Evolutionary conservation across 2,329 filamentous ascomycete species (phyloP).

Genomic region (Penicillium sp.): DNA sequence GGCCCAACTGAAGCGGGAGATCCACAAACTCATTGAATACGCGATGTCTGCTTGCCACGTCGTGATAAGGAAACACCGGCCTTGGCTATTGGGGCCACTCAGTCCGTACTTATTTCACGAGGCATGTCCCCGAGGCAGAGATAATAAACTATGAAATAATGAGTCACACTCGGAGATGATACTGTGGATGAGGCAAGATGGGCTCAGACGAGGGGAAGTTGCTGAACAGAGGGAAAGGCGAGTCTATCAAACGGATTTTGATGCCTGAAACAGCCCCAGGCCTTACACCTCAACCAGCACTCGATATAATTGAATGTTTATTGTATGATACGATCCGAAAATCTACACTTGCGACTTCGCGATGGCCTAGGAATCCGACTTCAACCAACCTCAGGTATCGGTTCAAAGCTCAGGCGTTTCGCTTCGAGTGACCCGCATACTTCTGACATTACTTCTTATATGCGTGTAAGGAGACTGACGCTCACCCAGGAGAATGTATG

Average conservation of each 20-base stretch:
- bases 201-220: not conserved
- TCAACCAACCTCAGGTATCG: not conserved
- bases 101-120: slow-evolving; percentile 15
- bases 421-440: not conserved
- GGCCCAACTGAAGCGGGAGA: slow-evolving; percentile 28
- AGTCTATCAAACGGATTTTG: not conserved
- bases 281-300: not conserved
- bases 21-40: slow-evolving; percentile 23
- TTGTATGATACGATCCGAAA: not conserved
- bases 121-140: not conserved
- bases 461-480: slow-evolving; percentile 1
- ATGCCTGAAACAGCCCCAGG: slow-evolving; percentile 10
- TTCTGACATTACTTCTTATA: slow-evolving; percentile 3
- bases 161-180: slow-evolving; percentile 9
- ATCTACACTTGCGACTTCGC: not conserved
- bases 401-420: not conserved
- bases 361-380: not conserved
- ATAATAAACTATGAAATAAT: not conserved
- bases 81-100: slow-evolving; percentile 22
- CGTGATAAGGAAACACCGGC: slow-evolving; percentile 19
- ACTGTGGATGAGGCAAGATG: not conserved
- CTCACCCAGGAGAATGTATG: not conserved
- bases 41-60: slow-evolving; percentile 32
- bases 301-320: not conserved
- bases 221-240: not conserved